These are phyloP conservation scores for Magnaporthiopsis incrustans DNA, from an alignment of 2,329 filamentous ascomycete genomes.

Conservation along the genomic window DNA sequence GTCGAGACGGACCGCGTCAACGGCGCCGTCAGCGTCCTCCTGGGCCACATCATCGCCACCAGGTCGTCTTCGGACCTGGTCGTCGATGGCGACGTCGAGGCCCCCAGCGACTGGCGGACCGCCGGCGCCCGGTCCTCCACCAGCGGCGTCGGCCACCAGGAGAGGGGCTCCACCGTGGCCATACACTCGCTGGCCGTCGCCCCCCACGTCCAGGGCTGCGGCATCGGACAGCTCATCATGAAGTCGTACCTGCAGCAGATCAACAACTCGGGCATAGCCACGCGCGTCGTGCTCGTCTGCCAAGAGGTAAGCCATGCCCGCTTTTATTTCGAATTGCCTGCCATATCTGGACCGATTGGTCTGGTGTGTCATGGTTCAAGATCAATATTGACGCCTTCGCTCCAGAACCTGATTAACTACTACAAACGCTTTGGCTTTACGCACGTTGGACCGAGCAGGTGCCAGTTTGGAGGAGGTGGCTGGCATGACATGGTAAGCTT, in stretches of 20 bases:
- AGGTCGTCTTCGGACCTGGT: constrained; percentile 56
- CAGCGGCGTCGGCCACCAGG: constrained; percentile 55
- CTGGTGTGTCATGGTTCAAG: not conserved
- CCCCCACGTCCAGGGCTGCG: constrained; percentile 64
- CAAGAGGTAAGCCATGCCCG: constrained; percentile 44
- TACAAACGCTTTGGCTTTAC: constrained; percentile 71
- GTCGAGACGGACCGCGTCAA: constrained; percentile 53
- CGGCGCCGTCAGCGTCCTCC: constrained; percentile 51
- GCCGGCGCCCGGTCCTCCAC: constrained; percentile 29
- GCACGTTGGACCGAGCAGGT: constrained; percentile 59
- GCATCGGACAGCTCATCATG: constrained; percentile 66
- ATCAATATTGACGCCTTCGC: not conserved
- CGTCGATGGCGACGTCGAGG: constrained; percentile 69
- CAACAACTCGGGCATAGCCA: constrained; percentile 58
- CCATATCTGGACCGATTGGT: not conserved
- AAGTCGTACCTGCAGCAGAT: constrained; percentile 72
- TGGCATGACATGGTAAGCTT: constrained; percentile 73
- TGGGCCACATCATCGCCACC: constrained; percentile 73
- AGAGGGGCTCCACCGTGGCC: constrained; percentile 65
- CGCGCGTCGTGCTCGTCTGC: constrained; percentile 68
- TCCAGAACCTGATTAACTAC: constrained; percentile 58
- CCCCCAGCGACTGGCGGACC: constrained; percentile 59
- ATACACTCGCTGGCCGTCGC: constrained; percentile 77
- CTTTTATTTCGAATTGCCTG: not conserved
- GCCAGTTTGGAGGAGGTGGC: constrained; percentile 66